Evolutionary conservation across 768 basidiomycete species (phyloP).

Genomic region (Auriscalpium vulgare): DNA sequence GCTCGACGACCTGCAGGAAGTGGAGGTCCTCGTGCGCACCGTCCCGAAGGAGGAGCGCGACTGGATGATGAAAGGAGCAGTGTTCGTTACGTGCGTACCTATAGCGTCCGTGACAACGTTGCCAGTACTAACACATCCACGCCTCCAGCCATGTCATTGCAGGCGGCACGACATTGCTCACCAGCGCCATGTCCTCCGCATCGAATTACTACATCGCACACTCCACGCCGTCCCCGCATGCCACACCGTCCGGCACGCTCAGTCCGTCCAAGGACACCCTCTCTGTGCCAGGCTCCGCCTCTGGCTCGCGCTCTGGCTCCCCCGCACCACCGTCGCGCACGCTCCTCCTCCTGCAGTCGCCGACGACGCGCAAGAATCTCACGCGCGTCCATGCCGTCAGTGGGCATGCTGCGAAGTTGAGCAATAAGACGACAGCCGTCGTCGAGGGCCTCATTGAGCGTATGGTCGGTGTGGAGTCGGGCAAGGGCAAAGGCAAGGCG

Average conservation of each 20-base stretch:
- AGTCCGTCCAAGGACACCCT: background rate
- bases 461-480: background rate
- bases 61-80: conserved; percentile 13
- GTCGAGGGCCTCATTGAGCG: conserved; percentile 7
- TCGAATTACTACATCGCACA: conserved; percentile 12
- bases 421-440: conserved; percentile 6
- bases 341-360: conserved; percentile 13
- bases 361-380: conserved; percentile 12
- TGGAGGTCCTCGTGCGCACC: conserved; percentile 13
- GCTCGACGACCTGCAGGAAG: conserved; percentile 1
- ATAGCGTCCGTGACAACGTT: background rate
- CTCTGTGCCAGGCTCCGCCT: background rate
- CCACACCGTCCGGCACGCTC: background rate
- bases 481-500: conserved; percentile 1
- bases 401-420: conserved; percentile 10
- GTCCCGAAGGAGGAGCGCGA: conserved; percentile 13
- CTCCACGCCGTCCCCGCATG: conserved; percentile 7
- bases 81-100: conserved; percentile 9
- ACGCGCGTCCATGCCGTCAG: conserved; percentile 8
- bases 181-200: conserved; percentile 11
- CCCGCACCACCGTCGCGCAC: conserved; percentile 9
- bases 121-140: background rate
- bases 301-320: background rate
- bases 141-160: conserved; percentile 13
- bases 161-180: conserved; percentile 11